Conservation (phyloP, 2,329 filamentous ascomycete species). For the Lasiodiplodia sp. region DNA sequence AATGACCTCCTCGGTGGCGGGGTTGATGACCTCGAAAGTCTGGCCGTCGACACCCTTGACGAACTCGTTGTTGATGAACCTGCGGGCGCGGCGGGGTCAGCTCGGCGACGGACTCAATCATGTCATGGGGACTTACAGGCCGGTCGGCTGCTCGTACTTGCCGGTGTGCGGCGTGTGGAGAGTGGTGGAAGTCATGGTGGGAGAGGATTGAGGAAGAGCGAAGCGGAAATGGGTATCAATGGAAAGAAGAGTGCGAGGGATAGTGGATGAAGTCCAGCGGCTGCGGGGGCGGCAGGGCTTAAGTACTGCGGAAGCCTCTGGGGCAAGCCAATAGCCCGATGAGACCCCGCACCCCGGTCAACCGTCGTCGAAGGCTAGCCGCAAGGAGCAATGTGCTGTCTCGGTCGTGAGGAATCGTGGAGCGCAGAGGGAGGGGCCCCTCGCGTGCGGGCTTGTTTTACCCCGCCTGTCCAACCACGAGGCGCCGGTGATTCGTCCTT, state of each 20-base stretch:
- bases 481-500: not conserved
- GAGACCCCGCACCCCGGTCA: conserved; percentile 23
- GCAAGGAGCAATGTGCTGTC: conserved; percentile 17
- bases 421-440: conserved; percentile 17
- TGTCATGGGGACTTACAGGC: conserved; percentile 54
- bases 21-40: conserved; percentile 93
- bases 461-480: conserved; percentile 22
- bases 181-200: conserved; percentile 61
- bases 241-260: conserved; percentile 9
- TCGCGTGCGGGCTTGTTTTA: conserved; percentile 14
- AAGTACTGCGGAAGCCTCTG: conserved; percentile 2
- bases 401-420: conserved; percentile 28
- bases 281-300: conserved; percentile 25
- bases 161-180: conserved; percentile 73
- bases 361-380: conserved; percentile 17
- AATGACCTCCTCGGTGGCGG: conserved; percentile 83
- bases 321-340: conserved; percentile 21
- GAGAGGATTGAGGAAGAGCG: conserved; percentile 34
- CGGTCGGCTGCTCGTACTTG: conserved; percentile 62
- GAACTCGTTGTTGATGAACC: conserved; percentile 94
- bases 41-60: conserved; percentile 83
- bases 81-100: conserved; percentile 46
- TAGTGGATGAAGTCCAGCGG: not conserved
- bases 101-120: not conserved
- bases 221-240: conserved; percentile 39